Evolutionary conservation across 1,284 basidiomycete genomes (phyloP), one percentile per base, ranked within the genome.

Genomic region (Golubevia pallescens): DNA sequence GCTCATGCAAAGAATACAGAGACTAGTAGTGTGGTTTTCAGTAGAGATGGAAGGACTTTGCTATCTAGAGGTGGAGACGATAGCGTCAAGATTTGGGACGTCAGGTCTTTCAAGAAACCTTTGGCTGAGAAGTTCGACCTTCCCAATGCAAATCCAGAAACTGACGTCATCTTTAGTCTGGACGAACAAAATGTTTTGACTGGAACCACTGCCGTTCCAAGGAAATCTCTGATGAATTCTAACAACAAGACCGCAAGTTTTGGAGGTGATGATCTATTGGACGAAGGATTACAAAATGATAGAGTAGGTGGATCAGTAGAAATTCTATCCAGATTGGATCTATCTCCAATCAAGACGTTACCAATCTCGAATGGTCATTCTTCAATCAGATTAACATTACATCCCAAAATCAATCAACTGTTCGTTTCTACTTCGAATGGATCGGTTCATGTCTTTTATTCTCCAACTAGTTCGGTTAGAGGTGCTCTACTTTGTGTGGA

Each of bases 1-100:
- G 96, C 96, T 1, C 97, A 99, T 84, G 86, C 86, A 23, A 94
- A 92, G 83, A 90, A 90, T 48, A 92, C 90, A 0, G 93, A 94
- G 78, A 94, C 92, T 0, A 93, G 93, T 1, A 92, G 92, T 0
- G 85, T 99, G 32, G 89, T 90, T 3, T 97, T 95, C 81, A 92
- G 93, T 3, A 89, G 92, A 53, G 95, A 98, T 82, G 92, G 92
- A 1, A 88, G 89, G 61, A 93, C 91, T 7, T 87, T 98, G 20
- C 88, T 93, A 57, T 94, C 93, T 1, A 89, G 97, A 71, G 94
- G 95, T 21, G 93, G 92, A 1, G 97, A 99, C 87, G 92, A 94
- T 78, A 95, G 93, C 0, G 92, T 98, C 60, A 99, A 98, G 87
- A 94, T 98, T 54, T 99, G 97, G 96, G 96, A 99, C 85, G 86